These are phyloP conservation scores for Heliocybe sulcata DNA, from an alignment of 1,284 basidiomycete species.

Conservation along the genomic window DNA sequence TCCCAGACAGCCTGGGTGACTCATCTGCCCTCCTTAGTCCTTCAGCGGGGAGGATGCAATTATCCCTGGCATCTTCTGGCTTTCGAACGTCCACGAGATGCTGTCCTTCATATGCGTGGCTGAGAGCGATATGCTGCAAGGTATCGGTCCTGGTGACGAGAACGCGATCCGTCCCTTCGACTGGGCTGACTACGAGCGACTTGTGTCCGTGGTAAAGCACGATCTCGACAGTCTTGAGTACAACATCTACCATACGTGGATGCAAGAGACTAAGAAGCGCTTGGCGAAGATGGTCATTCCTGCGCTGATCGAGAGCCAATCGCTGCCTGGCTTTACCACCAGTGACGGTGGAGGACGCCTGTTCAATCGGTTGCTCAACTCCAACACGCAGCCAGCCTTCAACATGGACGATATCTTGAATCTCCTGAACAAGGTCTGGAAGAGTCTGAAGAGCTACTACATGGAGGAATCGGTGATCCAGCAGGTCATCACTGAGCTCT, in stretches of 20 bases:
- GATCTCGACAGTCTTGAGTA: conserved; percentile 98
- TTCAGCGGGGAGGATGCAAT: conserved; percentile 95
- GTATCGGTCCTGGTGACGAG: conserved; percentile 95
- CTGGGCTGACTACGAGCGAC: conserved; percentile 95
- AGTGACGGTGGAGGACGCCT: conserved; percentile 89
- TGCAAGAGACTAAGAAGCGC: conserved; percentile 97
- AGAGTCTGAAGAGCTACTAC: conserved; percentile 97
- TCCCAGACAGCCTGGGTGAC: conserved; percentile 5
- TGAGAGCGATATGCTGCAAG: conserved; percentile 96
- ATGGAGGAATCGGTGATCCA: conserved; percentile 98
- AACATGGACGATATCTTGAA: conserved; percentile 99
- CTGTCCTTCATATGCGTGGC: conserved; percentile 98
- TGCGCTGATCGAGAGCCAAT: conserved; percentile 96
- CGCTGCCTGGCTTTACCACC: conserved; percentile 95
- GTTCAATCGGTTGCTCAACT: conserved; percentile 89
- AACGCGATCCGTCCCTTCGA: conserved; percentile 88
- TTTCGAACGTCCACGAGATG: conserved; percentile 99
- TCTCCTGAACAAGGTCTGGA: conserved; percentile 97
- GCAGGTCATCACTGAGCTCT: conserved; percentile 93
- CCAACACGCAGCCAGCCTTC: conserved; percentile 83
- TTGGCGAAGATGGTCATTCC: conserved; percentile 98
- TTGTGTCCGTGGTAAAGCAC: conserved; percentile 97
- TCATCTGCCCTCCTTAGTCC: conserved; percentile 37
- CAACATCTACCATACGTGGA: conserved; percentile 99
- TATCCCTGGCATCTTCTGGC: conserved; percentile 96